Conservation (phyloP, 495 filamentous ascomycete genomes). For the Entonaema liquescens region DNA sequence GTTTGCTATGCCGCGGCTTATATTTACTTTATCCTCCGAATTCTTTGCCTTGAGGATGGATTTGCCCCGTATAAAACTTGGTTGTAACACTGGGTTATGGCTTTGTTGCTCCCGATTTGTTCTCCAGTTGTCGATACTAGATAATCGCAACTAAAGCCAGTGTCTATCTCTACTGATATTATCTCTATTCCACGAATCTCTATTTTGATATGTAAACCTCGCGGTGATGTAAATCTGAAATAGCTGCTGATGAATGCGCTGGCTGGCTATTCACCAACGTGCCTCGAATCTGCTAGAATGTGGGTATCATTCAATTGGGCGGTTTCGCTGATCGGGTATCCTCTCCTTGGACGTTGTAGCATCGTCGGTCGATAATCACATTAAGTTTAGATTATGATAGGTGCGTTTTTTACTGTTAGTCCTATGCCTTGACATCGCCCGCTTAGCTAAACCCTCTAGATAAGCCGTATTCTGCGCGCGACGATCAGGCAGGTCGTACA, state of each 20-base stretch:
- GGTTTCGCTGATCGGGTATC: too few species aligned
- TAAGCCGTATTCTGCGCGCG: slow-evolving; percentile 37
- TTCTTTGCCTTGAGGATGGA: background rate
- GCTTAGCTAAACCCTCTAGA: slow-evolving; percentile 27
- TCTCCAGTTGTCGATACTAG: background rate
- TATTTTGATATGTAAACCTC: background rate
- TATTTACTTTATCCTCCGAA: background rate
- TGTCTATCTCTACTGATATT: background rate
- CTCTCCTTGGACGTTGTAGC: background rate
- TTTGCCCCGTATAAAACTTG: background rate
- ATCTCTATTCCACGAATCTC: background rate
- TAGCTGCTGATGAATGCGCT: background rate
- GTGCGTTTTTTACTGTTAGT: background rate
- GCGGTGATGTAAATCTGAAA: background rate
- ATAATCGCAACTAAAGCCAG: background rate
- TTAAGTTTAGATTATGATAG: too few species aligned
- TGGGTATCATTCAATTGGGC: background rate
- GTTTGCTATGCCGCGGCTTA: background rate
- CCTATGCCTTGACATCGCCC: background rate
- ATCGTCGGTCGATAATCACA: background rate
- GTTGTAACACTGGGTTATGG: background rate
- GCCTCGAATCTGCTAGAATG: background rate
- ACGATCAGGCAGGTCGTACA: slow-evolving; percentile 59
- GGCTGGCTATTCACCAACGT: background rate
- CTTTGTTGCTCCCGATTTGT: background rate